phyloP scores from a whole-genome alignment of 140 eudicot genomes.

The Erigeron philadelphicus region DNA sequence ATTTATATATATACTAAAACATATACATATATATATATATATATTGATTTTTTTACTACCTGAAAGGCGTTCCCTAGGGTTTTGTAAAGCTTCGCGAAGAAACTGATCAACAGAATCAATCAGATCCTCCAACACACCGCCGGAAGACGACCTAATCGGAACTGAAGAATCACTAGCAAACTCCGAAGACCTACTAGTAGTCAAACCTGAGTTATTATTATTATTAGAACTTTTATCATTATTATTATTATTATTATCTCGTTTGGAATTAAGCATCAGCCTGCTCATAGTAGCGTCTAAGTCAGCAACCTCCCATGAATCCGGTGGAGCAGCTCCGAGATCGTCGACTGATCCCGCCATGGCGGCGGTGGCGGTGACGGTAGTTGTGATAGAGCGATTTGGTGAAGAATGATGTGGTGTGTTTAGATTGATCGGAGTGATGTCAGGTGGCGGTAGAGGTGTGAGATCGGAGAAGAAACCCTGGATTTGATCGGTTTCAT shows the following conservation, averaged over 20 bases:
- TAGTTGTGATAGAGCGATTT: conserved; percentile 26
- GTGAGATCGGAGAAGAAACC: not conserved
- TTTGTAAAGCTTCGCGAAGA: conserved; percentile 90
- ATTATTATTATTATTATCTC: conserved; percentile 24
- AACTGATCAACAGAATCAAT: conserved; percentile 86
- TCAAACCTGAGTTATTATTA: conserved; percentile 19
- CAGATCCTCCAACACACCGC: conserved; percentile 48
- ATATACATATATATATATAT: not conserved
- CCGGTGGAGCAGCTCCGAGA: conserved; percentile 58
- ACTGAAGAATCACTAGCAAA: conserved; percentile 31
- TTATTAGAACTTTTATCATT: not conserved
- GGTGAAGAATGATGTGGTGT: conserved; percentile 25
- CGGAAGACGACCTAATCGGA: conserved; percentile 27
- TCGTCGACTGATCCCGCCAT: conserved; percentile 68
- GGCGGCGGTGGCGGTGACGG: conserved; percentile 38
- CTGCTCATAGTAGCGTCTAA: conserved; percentile 76
- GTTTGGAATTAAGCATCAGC: conserved; percentile 55
- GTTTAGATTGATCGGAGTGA: not conserved
- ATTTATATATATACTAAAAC: not conserved
- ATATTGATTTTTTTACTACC: too few relatives aligned
- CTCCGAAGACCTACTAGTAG: conserved; percentile 13
- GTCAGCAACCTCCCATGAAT: conserved; percentile 94
- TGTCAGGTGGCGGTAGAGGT: not conserved
- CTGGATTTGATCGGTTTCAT: conserved; percentile 1
- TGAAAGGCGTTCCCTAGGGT: conserved; percentile 96